Percentiles rank a stretch among this genome's conserved stretches.
Evolutionary conservation across 345 rosid species (phyloP).

Genomic region (Viola odorata): DNA sequence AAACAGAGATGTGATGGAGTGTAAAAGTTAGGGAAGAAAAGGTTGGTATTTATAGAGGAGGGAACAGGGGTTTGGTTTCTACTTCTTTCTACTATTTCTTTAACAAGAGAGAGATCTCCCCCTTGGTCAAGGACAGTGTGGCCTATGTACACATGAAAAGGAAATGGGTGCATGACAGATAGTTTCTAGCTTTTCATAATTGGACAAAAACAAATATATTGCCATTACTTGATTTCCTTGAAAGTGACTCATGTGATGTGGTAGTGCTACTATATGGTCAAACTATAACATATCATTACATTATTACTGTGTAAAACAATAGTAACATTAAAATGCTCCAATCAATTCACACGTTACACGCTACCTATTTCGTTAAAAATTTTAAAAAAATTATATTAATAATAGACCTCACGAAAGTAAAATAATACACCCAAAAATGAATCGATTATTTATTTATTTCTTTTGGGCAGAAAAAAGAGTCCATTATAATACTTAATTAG

Average conservation of each 20-base stretch:
- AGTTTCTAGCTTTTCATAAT: constrained; percentile 18
- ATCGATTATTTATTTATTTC: too few species aligned
- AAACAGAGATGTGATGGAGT: constrained; percentile 3
- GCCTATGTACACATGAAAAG: constrained; percentile 13
- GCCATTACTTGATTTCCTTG: neutral
- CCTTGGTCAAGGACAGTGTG: constrained; percentile 18
- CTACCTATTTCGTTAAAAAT: too few species aligned
- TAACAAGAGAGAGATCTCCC: constrained; percentile 15
- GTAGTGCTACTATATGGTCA: too few species aligned
- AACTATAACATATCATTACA: constrained; percentile 8
- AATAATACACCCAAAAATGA: too few species aligned
- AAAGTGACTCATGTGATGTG: constrained; percentile 15
- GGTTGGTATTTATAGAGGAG: constrained; percentile 31
- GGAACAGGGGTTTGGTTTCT: neutral
- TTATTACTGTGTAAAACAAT: neutral
- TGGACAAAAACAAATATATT: neutral
- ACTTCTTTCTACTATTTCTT: neutral
- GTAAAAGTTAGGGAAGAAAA: constrained; percentile 11
- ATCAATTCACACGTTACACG: too few species aligned
- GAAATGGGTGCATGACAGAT: constrained; percentile 42
- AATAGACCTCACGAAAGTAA: too few species aligned
- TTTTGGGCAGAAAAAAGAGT: too few species aligned
- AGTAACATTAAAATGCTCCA: too few species aligned
- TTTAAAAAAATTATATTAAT: too few species aligned
- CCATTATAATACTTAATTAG: too few species aligned